A percentile compares a stretch with the other conserved stretches of the same genome.
Conservation (phyloP, 106 monocot genomes). For the Allium sativum region DNA sequence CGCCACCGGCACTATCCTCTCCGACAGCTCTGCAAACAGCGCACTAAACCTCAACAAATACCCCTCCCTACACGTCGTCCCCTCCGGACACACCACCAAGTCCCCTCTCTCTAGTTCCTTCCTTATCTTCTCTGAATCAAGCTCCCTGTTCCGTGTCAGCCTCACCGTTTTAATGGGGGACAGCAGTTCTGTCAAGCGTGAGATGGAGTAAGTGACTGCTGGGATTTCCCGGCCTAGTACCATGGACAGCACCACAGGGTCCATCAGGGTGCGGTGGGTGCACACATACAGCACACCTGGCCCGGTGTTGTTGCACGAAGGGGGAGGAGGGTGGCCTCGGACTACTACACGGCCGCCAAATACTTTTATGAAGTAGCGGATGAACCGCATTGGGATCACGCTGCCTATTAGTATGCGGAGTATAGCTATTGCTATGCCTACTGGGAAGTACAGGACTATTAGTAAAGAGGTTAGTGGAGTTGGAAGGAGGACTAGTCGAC, state of each 20-base stretch:
- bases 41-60: constrained; percentile 81
- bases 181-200: constrained; percentile 74
- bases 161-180: constrained; percentile 79
- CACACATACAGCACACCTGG: constrained; percentile 86
- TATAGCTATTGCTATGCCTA: constrained; percentile 50
- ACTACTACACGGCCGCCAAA: constrained; percentile 67
- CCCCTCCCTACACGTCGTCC: constrained; percentile 88
- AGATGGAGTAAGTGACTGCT: constrained; percentile 95
- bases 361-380: constrained; percentile 32
- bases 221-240: constrained; percentile 65
- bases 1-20: constrained; percentile 90
- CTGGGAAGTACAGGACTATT: constrained; percentile 73
- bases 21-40: constrained; percentile 87
- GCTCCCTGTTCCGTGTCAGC: constrained; percentile 47
- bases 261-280: constrained; percentile 98
- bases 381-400: constrained; percentile 49
- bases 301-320: not conserved
- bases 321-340: constrained; percentile 42
- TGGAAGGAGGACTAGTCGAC: constrained; percentile 68
- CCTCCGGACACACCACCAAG: constrained; percentile 83
- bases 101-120: constrained; percentile 51
- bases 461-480: constrained; percentile 66
- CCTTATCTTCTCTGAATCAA: constrained; percentile 39
- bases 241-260: constrained; percentile 81
- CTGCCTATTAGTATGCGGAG: constrained; percentile 62